Evolutionary conservation across 345 rosid genomes (phyloP).

Genomic region (Eucalyptus rudis): DNA sequence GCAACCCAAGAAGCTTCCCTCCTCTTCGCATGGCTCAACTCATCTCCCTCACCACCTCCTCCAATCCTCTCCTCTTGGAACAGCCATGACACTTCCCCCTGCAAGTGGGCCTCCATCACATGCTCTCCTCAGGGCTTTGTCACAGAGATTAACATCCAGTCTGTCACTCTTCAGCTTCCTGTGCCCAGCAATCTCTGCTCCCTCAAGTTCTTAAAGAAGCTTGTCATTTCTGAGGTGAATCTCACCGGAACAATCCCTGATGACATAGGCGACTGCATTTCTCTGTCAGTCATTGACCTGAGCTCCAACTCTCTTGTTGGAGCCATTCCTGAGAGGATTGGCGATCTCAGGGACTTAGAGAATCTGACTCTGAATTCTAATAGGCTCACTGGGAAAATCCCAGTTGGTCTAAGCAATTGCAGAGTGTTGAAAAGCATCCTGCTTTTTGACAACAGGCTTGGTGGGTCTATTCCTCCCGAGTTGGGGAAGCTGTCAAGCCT

Average conservation of each 20-base stretch:
- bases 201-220: conserved; percentile 30
- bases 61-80: conserved; percentile 55
- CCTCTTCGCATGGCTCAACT: background rate
- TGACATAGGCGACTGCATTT: conserved; percentile 31
- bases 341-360: conserved; percentile 38
- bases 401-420: conserved; percentile 45
- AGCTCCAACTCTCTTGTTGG: conserved; percentile 60
- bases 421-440: conserved; percentile 26
- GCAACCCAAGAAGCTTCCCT: background rate
- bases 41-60: conserved; percentile 12
- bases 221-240: conserved; percentile 58
- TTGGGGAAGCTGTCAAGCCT: conserved; percentile 49
- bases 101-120: conserved; percentile 72
- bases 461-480: conserved; percentile 66
- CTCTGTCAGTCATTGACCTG: conserved; percentile 38
- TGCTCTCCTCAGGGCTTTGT: conserved; percentile 61
- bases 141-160: conserved; percentile 48
- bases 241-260: conserved; percentile 57
- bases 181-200: conserved; percentile 44
- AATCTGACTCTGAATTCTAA: conserved; percentile 63
- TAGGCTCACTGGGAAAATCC: conserved; percentile 73
- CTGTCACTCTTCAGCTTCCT: conserved; percentile 45
- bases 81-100: conserved; percentile 43
- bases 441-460: conserved; percentile 59
- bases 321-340: conserved; percentile 45